phyloP scores from a whole-genome alignment of 1,139 yeast species.

The Geotrichum reessii region DNA sequence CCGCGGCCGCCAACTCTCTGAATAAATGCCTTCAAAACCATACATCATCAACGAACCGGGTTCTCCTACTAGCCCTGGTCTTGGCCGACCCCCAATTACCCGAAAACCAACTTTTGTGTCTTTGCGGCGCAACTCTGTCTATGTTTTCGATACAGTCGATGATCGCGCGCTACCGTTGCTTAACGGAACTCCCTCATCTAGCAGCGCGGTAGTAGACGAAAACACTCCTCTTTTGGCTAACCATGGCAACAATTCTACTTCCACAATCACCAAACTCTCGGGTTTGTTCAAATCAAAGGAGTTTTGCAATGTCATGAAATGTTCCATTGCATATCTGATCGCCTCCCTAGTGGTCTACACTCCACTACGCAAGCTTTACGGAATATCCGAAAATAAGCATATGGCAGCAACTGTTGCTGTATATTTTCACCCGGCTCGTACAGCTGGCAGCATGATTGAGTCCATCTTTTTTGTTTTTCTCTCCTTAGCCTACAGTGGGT shows the following conservation, averaged over 20 bases:
- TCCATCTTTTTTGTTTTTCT: conserved; percentile 56
- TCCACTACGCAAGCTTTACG: conserved; percentile 53
- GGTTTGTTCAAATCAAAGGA: background rate
- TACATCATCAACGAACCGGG: background rate
- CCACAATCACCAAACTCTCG: background rate
- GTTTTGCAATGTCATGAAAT: conserved; percentile 41
- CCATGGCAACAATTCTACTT: background rate
- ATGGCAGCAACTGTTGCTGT: conserved; percentile 78
- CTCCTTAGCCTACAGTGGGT: conserved; percentile 52
- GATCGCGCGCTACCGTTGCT: background rate
- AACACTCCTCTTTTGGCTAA: conserved; percentile 1
- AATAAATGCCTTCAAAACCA: background rate
- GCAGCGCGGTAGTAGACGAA: background rate
- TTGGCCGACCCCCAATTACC: background rate
- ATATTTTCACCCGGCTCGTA: conserved; percentile 76
- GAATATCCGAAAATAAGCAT: conserved; percentile 71
- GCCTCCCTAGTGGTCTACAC: conserved; percentile 76
- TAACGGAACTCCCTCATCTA: background rate
- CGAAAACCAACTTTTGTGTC: conserved; percentile 9
- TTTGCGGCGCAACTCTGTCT: conserved; percentile 6
- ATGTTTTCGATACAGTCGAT: conserved; percentile 8
- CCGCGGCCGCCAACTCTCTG: background rate
- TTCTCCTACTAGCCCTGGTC: background rate
- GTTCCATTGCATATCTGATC: conserved; percentile 63
- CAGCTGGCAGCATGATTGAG: conserved; percentile 78